phyloP scores from a whole-genome alignment of 1,284 basidiomycete species.

The Tilletia indica region DNA sequence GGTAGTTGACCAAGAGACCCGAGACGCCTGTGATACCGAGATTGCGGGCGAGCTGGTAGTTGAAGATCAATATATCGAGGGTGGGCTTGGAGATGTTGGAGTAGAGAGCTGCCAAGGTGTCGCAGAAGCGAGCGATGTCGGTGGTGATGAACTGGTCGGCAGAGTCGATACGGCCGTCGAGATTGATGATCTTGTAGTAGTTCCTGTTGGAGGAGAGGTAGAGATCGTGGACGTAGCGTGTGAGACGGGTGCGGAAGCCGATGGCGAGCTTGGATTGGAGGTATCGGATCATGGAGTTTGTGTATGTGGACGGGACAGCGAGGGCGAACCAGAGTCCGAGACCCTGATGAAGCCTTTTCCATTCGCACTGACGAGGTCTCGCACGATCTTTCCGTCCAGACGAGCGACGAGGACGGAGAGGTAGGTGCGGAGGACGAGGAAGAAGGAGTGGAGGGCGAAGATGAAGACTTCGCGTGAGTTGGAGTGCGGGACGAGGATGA shows the following conservation, averaged over 20 bases:
- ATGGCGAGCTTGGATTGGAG: constrained; percentile 86
- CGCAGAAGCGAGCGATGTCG: constrained; percentile 87
- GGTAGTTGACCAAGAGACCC: constrained; percentile 80
- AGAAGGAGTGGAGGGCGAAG: constrained; percentile 76
- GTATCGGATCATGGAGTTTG: constrained; percentile 91
- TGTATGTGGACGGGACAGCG: constrained; percentile 88
- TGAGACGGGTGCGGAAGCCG: constrained; percentile 78
- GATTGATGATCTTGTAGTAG: constrained; percentile 60
- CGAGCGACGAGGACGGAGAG: constrained; percentile 82
- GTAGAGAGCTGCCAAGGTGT: constrained; percentile 81
- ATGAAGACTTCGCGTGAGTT: constrained; percentile 70
- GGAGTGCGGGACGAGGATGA: constrained; percentile 46
- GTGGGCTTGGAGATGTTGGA: constrained; percentile 70
- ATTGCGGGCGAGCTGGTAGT: constrained; percentile 80
- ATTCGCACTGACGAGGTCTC: constrained; percentile 83
- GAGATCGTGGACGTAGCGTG: constrained; percentile 86
- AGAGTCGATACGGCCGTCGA: constrained; percentile 51
- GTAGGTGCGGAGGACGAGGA: constrained; percentile 81
- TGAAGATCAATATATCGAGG: constrained; percentile 88
- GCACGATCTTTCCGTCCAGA: constrained; percentile 84
- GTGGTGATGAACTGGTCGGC: constrained; percentile 74
- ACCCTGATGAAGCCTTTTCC: constrained; percentile 79
- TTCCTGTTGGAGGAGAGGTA: constrained; percentile 64
- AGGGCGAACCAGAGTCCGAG: constrained; percentile 85
- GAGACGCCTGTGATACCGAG: constrained; percentile 74